A percentile compares a stretch with the other conserved stretches of the same genome.
Evolutionary conservation across 345 rosid species (phyloP).

Genomic region (Capsella bursapastoris): DNA sequence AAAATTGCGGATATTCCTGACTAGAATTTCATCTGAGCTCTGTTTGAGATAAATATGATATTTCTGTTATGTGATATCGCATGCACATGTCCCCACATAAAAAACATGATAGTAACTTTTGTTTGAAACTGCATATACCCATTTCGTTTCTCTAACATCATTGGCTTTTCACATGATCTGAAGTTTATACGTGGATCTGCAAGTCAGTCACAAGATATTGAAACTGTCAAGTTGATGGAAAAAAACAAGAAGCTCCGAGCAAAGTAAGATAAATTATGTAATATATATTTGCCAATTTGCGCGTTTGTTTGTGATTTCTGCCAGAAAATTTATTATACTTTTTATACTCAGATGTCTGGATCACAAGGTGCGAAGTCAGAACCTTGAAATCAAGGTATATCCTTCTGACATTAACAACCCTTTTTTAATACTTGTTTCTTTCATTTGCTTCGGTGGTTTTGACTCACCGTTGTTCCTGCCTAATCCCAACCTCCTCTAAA

Average conservation of each 20-base stretch:
- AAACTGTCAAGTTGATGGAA: conserved; percentile 56
- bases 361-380: conserved; percentile 59
- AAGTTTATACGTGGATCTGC: conserved; percentile 38
- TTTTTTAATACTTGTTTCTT: background rate
- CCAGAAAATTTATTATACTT: background rate
- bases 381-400: conserved; percentile 67
- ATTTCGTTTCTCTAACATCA: conserved; percentile 22
- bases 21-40: conserved; percentile 8
- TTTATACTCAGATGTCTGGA: conserved; percentile 62
- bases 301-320: conserved; percentile 1
- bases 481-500: conserved; percentile 20
- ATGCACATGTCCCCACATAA: conserved; percentile 12
- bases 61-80: background rate
- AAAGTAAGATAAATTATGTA: conserved; percentile 53
- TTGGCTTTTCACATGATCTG: conserved; percentile 20
- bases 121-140: background rate
- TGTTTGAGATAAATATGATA: conserved; percentile 1
- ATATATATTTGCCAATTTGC: background rate
- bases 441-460: conserved; percentile 23
- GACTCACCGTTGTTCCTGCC: conserved; percentile 24
- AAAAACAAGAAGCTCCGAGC: conserved; percentile 69
- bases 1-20: background rate
- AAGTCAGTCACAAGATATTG: conserved; percentile 44
- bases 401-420: conserved; percentile 1
- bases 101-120: conserved; percentile 28